Percentiles rank a stretch among this genome's conserved stretches.
Evolutionary conservation across 805 yeast genomes (phyloP).

Genomic region (Kazachstania bromeliacearum): DNA sequence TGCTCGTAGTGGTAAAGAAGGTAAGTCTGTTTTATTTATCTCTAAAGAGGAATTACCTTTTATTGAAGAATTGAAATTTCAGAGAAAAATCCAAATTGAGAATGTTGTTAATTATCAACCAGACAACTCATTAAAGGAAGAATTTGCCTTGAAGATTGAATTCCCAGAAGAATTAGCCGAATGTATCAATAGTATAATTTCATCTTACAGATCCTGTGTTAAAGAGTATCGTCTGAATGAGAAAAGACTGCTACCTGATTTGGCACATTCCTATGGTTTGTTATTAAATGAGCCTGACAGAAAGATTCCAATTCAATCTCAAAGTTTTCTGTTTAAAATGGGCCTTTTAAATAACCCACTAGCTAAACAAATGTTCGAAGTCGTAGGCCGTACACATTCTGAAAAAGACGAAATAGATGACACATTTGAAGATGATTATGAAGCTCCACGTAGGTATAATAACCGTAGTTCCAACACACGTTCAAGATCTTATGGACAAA

Average conservation of each 20-base stretch:
- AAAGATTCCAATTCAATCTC: slow-evolving; percentile 17
- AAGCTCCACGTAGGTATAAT: neutral
- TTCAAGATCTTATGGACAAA: neutral
- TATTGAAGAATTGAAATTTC: slow-evolving; percentile 36
- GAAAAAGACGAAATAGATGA: slow-evolving; percentile 1
- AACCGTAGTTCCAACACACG: slow-evolving; percentile 1
- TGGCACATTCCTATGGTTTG: slow-evolving; percentile 20
- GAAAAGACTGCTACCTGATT: slow-evolving; percentile 12
- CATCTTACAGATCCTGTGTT: slow-evolving; percentile 29
- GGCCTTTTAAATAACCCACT: slow-evolving; percentile 19
- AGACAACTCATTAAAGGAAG: slow-evolving; percentile 25
- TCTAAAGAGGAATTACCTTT: slow-evolving; percentile 50
- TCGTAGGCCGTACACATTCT: neutral
- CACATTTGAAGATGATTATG: neutral
- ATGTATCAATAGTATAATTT: slow-evolving; percentile 30
- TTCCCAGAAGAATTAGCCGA: slow-evolving; percentile 22
- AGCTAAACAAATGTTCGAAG: slow-evolving; percentile 19
- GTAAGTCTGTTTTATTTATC: slow-evolving; percentile 56
- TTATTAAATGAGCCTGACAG: slow-evolving; percentile 16
- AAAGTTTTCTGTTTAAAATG: slow-evolving; percentile 13
- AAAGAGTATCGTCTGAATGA: slow-evolving; percentile 28
- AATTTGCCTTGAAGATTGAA: slow-evolving; percentile 18
- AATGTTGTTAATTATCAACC: slow-evolving; percentile 35
- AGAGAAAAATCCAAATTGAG: slow-evolving; percentile 47
- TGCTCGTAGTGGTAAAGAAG: slow-evolving; percentile 81